Percentiles rank a stretch among this genome's conserved stretches.
These are phyloP conservation scores for Mycena vitilis DNA, from an alignment of 768 basidiomycete species.

Conservation along the genomic window DNA sequence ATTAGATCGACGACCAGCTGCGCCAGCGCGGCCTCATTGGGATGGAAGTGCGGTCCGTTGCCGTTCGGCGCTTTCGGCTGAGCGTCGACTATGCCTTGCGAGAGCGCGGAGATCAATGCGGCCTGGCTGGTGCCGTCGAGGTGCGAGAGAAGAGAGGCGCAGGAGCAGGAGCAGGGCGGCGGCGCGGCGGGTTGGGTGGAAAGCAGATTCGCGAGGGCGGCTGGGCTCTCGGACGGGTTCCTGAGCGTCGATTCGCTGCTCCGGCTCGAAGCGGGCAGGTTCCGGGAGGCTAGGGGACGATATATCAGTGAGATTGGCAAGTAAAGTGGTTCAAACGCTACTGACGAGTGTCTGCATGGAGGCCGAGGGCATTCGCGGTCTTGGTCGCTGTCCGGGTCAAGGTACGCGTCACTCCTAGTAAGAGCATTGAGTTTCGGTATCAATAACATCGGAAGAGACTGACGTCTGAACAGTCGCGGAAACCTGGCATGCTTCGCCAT, in stretches of 20 bases:
- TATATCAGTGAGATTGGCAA: too few species aligned
- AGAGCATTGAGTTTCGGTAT: too few species aligned
- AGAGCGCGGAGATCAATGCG: neutral
- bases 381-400: neutral
- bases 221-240: neutral
- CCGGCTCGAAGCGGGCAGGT: neutral
- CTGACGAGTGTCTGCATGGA: neutral
- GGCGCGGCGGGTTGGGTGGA: neutral
- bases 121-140: neutral
- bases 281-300: neutral
- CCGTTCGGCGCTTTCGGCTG: neutral
- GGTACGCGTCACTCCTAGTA: too few species aligned
- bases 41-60: neutral
- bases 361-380: too few species aligned
- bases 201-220: neutral
- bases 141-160: neutral
- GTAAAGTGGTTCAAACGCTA: neutral
- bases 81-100: neutral
- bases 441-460: too few species aligned
- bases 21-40: neutral
- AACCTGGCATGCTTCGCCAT: too few species aligned
- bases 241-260: conserved; percentile 4
- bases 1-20: neutral
- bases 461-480: too few species aligned
- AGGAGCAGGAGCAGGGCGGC: conserved; percentile 1